Evolutionary conservation across 305 asterid genomes (phyloP).

Genomic region (Solanum hybrid): DNA sequence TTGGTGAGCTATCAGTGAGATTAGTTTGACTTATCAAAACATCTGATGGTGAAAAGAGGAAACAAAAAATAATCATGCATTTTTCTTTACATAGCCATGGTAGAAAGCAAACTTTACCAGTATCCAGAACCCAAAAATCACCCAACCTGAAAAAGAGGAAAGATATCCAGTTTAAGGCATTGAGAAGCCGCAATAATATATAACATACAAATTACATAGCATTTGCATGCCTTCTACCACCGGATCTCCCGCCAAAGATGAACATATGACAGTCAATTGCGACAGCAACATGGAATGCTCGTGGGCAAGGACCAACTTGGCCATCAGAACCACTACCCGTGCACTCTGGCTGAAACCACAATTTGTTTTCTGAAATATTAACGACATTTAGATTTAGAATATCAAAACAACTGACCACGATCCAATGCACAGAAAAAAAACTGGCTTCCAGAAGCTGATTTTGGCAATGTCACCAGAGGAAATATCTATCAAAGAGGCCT

Average conservation of each 20-base stretch:
- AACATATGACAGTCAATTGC: slow-evolving; percentile 89
- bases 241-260: slow-evolving; percentile 91
- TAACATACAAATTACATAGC: slow-evolving; percentile 1
- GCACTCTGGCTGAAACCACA: slow-evolving; percentile 93
- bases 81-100: neutral
- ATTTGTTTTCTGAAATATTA: slow-evolving; percentile 59
- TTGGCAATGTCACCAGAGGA: neutral
- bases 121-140: slow-evolving; percentile 98
- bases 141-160: slow-evolving; percentile 62
- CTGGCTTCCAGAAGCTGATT: neutral
- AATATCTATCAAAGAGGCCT: neutral
- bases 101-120: slow-evolving; percentile 47
- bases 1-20: neutral
- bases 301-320: slow-evolving; percentile 69
- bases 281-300: slow-evolving; percentile 88
- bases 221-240: slow-evolving; percentile 59
- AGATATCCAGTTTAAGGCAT: slow-evolving; percentile 16
- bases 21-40: neutral
- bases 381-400: slow-evolving; percentile 5
- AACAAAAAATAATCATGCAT: neutral
- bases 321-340: slow-evolving; percentile 71
- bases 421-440: neutral
- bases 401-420: neutral
- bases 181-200: slow-evolving; percentile 8
- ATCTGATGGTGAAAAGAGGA: slow-evolving; percentile 1